Evolutionary conservation across 1,284 basidiomycete genomes (phyloP), one percentile per base, ranked within the genome.

Genomic region (Trichosporon faecale): DNA sequence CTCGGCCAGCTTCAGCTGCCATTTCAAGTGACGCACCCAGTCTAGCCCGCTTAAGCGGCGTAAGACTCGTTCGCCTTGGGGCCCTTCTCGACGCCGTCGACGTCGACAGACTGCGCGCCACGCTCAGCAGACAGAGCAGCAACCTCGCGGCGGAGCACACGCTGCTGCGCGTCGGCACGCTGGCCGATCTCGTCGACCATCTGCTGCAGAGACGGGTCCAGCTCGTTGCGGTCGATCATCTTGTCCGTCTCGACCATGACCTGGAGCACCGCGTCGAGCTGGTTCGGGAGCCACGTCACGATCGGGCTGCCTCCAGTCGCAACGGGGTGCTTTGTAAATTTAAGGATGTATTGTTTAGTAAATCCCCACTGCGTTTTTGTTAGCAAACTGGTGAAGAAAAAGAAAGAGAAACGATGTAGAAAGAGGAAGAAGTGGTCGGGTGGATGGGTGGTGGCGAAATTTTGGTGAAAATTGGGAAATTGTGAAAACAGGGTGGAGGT

Each of bases 211-310:
- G 66, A 60, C 18, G 72, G 69, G 25, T 29, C n/a, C 21, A 73
- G 72, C n/a, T 57, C 46, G 29, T 69, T 49, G n/a, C 64, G 68
- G 68, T 73, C 63, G 40, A 73, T 73, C 27, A 12, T 31, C 9
- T 65, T 66, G 18, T 73, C 63, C 11, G 72, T 73, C 16, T 37
- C 66, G 21, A 69, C 23, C 67, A 73, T 71, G 37, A 64, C 44
- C 44, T 66, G 44, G 27, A 73, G 66, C 3, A 73, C 72, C 6
- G 72, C 66, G 49, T 69, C 68, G 25, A 73, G 72, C 70, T 73
- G 72, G 72, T 73, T 73, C 25, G 72, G 72, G 8, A 73, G 66
- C 72, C 72, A 73, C 46, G 72, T 71, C 3, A 71, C 66, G 61
- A 73, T 73, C 0, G 72, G 72, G 23, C 66, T 67, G 49, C 72